Evolutionary conservation across 164 flowering plant species (phyloP), one percentile per base, ranked within the genome.

Genomic region (Nelumbo lutea): DNA sequence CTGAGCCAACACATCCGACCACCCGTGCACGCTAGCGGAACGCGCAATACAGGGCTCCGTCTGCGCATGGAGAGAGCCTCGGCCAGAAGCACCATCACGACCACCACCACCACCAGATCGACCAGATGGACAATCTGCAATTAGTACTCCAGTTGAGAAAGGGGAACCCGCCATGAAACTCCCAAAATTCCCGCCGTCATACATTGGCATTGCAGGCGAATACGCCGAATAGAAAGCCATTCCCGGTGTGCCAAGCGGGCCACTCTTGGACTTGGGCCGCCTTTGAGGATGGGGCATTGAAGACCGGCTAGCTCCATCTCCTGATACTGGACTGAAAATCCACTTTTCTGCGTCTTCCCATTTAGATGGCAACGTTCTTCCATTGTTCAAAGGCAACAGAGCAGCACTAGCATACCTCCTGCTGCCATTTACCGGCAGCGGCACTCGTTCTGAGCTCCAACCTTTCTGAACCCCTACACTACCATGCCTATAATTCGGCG

Each of bases 341-440:
- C 93, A 88, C 72, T 90, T 73, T 82, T 88, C 93, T 0, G 93
- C 93, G 77, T 95, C 99, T 68, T 95, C 99, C 99, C 99, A 92
- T 71, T 95, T 95, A 0, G 90, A 88, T 57, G 90, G 93, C 81
- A 86, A 62, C 0, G 88, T 27, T 69, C 87, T 79, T 48, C 85
- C 85, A 53, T 81, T 79, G n/a, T 76, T 76, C 44, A 87, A 81
- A 1, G 86, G 83, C 68, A 75, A 75, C 63, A 76, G 66, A 1
- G 78, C 73, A 38, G 73, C 73, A 62, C 69, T 66, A 3, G 72
- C 67, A 41, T 71, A 70, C 66, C 83, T 75, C 38, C 85, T 43
- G 68, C 70, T 65, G 40, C 71, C 64, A 47, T 73, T 64, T 1
- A 59, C 44, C 13, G 83, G 79, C 5, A 68, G 53, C 1, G 84